A percentile compares a stretch with the other conserved stretches of the same genome.
Conservation (phyloP, 371 early-diverging fungal genomes). For the Fennellomyces sp. region DNA sequence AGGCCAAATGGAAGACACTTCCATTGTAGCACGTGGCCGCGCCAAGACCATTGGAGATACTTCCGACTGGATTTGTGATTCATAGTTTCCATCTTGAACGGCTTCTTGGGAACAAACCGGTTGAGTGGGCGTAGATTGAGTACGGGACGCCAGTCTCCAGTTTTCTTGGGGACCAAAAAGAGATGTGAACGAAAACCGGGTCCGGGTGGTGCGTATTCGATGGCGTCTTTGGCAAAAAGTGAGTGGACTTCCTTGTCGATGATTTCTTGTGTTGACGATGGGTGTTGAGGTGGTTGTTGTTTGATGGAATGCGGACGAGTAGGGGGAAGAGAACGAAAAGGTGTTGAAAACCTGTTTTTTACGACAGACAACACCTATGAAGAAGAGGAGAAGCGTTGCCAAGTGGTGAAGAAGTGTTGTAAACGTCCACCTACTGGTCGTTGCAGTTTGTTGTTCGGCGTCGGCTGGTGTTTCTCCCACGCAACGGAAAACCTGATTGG, state of each 20-base stretch:
- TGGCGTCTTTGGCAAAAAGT: neutral
- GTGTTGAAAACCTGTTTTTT: neutral
- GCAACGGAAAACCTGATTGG: neutral
- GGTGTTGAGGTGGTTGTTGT: neutral
- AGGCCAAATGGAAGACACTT: slow-evolving; percentile 33
- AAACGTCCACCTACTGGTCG: neutral
- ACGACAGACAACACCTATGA: neutral
- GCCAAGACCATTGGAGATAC: slow-evolving; percentile 22
- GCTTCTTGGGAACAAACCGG: neutral
- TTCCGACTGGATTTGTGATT: slow-evolving; percentile 5
- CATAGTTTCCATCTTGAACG: slow-evolving; percentile 31
- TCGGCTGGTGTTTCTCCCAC: neutral
- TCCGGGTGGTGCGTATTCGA: neutral
- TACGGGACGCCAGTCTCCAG: slow-evolving; percentile 19
- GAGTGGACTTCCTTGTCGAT: neutral
- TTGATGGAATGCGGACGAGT: neutral
- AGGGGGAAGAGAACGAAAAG: neutral
- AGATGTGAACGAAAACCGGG: slow-evolving; percentile 15
- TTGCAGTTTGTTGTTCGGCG: neutral
- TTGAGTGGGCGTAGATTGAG: slow-evolving; percentile 28
- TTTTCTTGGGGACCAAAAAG: slow-evolving; percentile 26
- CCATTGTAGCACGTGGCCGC: slow-evolving; percentile 21
- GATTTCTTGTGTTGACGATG: neutral
- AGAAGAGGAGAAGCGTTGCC: neutral
- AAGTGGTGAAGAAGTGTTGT: neutral